phyloP scores from a whole-genome alignment of 768 basidiomycete species.

The Auricularia heimuer region DNA sequence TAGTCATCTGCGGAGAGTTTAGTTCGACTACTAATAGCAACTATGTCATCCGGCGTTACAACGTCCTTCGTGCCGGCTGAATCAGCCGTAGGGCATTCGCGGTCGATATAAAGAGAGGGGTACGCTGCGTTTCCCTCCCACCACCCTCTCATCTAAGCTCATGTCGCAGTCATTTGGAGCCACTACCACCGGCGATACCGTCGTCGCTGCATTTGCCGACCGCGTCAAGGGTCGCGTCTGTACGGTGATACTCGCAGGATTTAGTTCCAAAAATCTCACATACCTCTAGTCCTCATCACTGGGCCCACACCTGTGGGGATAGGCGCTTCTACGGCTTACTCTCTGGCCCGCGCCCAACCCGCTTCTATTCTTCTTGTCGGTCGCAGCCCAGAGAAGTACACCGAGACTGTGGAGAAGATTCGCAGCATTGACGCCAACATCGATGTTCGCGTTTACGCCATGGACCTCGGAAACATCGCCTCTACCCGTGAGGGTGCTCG shows the following conservation, averaged over 20 bases:
- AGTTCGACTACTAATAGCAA: too few species aligned
- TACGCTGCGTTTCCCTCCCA: too few species aligned
- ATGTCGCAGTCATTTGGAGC: neutral
- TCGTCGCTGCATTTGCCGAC: neutral
- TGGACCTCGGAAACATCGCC: neutral
- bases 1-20: too few species aligned
- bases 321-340: neutral
- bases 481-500: neutral
- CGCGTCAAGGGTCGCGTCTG: neutral
- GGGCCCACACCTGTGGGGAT: neutral
- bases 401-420: neutral
- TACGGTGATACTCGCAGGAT: neutral
- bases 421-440: neutral
- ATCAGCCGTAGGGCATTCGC: too few species aligned
- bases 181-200: neutral
- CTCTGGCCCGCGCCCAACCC: neutral
- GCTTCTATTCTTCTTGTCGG: neutral
- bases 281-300: neutral
- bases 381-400: neutral
- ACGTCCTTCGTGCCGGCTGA: too few species aligned
- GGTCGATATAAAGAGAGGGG: too few species aligned
- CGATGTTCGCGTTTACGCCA: neutral
- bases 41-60: too few species aligned
- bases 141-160: too few species aligned
- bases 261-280: neutral